Base-by-base conservation (phyloP, 2,329 filamentous ascomycete species). In the Ophiostoma piceae region DNA sequence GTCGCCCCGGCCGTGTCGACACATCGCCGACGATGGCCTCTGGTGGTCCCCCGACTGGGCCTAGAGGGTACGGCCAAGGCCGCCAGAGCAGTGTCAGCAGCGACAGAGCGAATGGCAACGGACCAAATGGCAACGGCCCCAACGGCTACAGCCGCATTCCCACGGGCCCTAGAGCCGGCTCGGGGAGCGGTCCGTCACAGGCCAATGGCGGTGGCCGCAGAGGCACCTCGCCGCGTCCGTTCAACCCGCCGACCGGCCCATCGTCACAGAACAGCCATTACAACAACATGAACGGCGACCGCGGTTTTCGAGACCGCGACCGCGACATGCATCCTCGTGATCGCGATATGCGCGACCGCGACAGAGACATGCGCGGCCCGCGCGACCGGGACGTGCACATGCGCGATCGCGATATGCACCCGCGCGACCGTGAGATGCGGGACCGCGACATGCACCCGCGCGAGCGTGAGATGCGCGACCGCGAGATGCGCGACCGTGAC, bases 241-340 rank as follows among this genome's bases (percentile, higher is more conserved):
- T 87, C 76, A 87, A 87, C 73, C 85, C 85, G 2, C 85, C 84
- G 3, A 87, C 85, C 1, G 85, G 85, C 3, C 85, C 85, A 0
- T 78, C 82, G 0, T 77, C 80, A 0, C 79, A 78, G 72, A 79
- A 80, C 71, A 74, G 35, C 37, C 14, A 39, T 7, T 67, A 71
- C 26, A 14, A 26, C 19, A 37, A n/a, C 14, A 39, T 32, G 22
- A 66, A 66, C 39, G 65, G 39, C 39, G 39, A 32, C 68, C 54
- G 57, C 7, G 35, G 67, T 5, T 35, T 35, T 5, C 16, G 67
- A n/a, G 5, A 39, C 37, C 43, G 67, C 47, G 12, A 54, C 37
- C 12, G 47, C 41, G 29, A 64, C 47, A 60, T 35, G 35, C 14
- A 60, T 14, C 54, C 54, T 4, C 54, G 54, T 3, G 54, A 60